Base-by-base conservation (phyloP, 2,329 filamentous ascomycete species). In the Zasmidium angulare region DNA sequence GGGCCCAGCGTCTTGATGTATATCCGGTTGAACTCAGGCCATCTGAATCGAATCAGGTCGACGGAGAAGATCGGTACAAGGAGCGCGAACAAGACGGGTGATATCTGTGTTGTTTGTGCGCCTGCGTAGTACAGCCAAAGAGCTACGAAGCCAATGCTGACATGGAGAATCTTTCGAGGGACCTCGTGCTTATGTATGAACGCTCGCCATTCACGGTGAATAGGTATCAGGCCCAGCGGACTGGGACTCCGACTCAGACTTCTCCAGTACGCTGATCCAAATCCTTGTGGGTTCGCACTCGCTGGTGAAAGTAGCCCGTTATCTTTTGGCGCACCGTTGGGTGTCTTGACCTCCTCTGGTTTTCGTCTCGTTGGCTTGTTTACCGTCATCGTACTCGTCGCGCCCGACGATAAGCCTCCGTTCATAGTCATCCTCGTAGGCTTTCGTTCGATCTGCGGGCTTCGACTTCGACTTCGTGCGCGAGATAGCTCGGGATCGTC, bases 181-280 rank as follows among this genome's bases (percentile, higher is more conserved):
- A 99, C 93, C 78, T 99, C 95, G 76, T 99, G 93, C 70, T 91
- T 92, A 82, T 99, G 95, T 63, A 84, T 90, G 72, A 99, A 92
- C 24, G 84, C 89, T 68, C 91, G 86, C 85, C 95, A 99, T 72
- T 95, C 89, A 61, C 90, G 84, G 75, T 99, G 95, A 69, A 99
- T 93, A 1, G 95, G 95, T 62, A 99, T 99, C 51, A 98, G 82
- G 9, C 95, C 95, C 3, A 98, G 83, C 10, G 95, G 95, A 69
- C 91, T 96, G 2, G 95, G 95, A 68, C 91, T 96, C 63, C 95
- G 86, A 69, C 91, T 96, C 73, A 97, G 85, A 72, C 93, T 90
- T 61, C 90, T 86, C 90, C 91, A 96, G 74, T 84, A 91, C 79
- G 89, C 89, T 63, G 88, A 86, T 50, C 82, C 83, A 74, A 84